Evolutionary conservation across 441 rosid species (phyloP).

Genomic region (Mallotus japonicus): DNA sequence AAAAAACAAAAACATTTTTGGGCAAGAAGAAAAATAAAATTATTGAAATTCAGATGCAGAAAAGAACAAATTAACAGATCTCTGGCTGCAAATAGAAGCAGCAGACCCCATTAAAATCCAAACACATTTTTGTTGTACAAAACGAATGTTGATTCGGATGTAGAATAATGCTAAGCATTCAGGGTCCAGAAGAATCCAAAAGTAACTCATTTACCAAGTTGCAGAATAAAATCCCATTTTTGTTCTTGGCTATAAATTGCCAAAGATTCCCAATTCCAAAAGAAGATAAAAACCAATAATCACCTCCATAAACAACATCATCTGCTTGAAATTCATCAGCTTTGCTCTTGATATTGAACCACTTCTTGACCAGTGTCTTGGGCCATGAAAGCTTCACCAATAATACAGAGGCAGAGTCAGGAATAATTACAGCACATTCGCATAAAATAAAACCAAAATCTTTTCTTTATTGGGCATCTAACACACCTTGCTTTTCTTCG

Average conservation of each 20-base stretch:
- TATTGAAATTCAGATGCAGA: slow-evolving; percentile 28
- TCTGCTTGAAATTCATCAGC: slow-evolving; percentile 87
- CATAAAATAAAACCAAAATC: slow-evolving; percentile 13
- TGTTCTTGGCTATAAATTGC: slow-evolving; percentile 16
- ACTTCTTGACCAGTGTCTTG: slow-evolving; percentile 91
- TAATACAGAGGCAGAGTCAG: slow-evolving; percentile 20
- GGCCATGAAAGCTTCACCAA: slow-evolving; percentile 88
- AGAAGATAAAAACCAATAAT: slow-evolving; percentile 11
- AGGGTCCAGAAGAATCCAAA: slow-evolving; percentile 32
- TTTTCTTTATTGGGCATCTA: slow-evolving; percentile 13
- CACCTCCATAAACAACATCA: slow-evolving; percentile 55
- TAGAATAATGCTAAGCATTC: slow-evolving; percentile 25
- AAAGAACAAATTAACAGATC: slow-evolving; percentile 49
- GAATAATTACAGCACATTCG: slow-evolving; percentile 23
- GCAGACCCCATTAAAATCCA: slow-evolving; percentile 25
- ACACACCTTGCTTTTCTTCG: slow-evolving; percentile 81
- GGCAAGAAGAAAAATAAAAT: slow-evolving; percentile 18
- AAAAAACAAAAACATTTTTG: slow-evolving; percentile 26
- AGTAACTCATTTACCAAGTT: slow-evolving; percentile 13
- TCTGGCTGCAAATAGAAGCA: slow-evolving; percentile 31
- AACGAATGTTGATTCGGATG: slow-evolving; percentile 22
- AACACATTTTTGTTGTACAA: slow-evolving; percentile 20
- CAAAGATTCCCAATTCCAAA: slow-evolving; percentile 20
- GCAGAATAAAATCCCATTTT: slow-evolving; percentile 21
- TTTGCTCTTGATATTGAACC: slow-evolving; percentile 90